Base-by-base conservation (phyloP, 306 rosid genomes). In the Heteromeles arbutifolia region DNA sequence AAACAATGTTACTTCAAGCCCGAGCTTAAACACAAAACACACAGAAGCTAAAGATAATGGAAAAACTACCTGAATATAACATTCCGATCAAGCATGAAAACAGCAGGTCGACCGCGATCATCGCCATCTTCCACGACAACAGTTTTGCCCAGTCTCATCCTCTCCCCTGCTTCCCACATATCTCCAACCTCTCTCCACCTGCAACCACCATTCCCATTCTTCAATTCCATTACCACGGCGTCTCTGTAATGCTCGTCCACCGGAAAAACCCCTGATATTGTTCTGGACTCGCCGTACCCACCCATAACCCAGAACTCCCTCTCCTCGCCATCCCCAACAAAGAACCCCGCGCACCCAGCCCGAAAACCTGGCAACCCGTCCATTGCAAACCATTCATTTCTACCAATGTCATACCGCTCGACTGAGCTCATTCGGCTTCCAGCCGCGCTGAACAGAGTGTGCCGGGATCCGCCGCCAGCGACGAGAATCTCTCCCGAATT, bases 251-350 rank as follows among this genome's bases (percentile, higher is more conserved):
- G 84, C 80, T 92, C 95, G 37, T 95, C 96, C 65, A 94, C 93
- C 1, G 97, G 98, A 72, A 94, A 88, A 48, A 94, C 90, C 70
- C 91, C 87, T 6, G 87, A 88, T 54, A 94, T 88, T 6, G 97
- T 92, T 82, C 97, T 87, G 0, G 94, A 71, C 54, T 85, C 88
- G 15, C 97, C 94, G 37, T 90, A 90, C 22, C 98, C 97, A 45
- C 98, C 98, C 85, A 94, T 84, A 74, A 92, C 98, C 95, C 96
- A 88, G 41, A 94, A 94, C 74, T 91, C 93, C 69, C 77, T 80
- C 69, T 73, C 74, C 24, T 73, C 83, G 54, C 78, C 87, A 5
- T 69, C 79, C n/a, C 86, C 77, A 34, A 81, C 90, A 6, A 92
- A 67, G 66, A 94, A 92, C 29, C 98, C 98, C 37, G 84, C 93